Percentiles rank a stretch among this genome's conserved stretches.
Evolutionary conservation across 495 filamentous ascomycete species (phyloP).

Genomic region (Collariella sp.): DNA sequence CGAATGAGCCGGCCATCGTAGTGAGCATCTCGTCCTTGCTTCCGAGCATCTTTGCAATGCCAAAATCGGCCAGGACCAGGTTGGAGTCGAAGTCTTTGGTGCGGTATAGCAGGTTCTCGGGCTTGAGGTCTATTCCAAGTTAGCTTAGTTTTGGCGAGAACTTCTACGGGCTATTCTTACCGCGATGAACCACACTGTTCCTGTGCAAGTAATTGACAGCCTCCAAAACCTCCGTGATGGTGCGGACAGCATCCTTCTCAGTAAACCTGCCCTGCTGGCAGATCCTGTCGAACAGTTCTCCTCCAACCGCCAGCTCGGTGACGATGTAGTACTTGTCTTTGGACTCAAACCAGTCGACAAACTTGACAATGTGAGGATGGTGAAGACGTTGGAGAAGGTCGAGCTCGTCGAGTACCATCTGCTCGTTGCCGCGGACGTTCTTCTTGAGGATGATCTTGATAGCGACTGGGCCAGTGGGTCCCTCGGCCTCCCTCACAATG

Average conservation of each 20-base stretch:
- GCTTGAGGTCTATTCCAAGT: conserved; percentile 71
- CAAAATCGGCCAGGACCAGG: conserved; percentile 93
- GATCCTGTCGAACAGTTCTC: conserved; percentile 96
- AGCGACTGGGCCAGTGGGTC: conserved; percentile 75
- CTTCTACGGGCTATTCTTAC: conserved; percentile 35
- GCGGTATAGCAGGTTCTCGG: conserved; percentile 94
- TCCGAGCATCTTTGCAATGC: conserved; percentile 97
- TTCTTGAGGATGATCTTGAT: conserved; percentile 99
- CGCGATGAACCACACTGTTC: conserved; percentile 94
- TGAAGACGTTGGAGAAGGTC: conserved; percentile 81
- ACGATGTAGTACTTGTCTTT: conserved; percentile 99
- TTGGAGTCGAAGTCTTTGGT: conserved; percentile 67
- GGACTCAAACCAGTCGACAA: conserved; percentile 99
- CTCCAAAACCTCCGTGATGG: conserved; percentile 88
- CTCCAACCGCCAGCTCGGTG: conserved; percentile 90
- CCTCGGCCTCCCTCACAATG: conserved; percentile 91
- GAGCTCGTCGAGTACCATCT: conserved; percentile 97
- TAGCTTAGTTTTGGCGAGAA: not conserved
- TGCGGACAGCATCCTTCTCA: conserved; percentile 95
- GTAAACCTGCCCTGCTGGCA: conserved; percentile 98
- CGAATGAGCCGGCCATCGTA: conserved; percentile 98
- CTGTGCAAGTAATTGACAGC: conserved; percentile 92
- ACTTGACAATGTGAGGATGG: conserved; percentile 94
- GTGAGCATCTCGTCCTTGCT: conserved; percentile 82
- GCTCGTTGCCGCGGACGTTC: conserved; percentile 95